Evolutionary conservation across 2,329 filamentous ascomycete genomes (phyloP), one percentile per base, ranked within the genome.

Genomic region (Thermothelomyces thermophilus): DNA sequence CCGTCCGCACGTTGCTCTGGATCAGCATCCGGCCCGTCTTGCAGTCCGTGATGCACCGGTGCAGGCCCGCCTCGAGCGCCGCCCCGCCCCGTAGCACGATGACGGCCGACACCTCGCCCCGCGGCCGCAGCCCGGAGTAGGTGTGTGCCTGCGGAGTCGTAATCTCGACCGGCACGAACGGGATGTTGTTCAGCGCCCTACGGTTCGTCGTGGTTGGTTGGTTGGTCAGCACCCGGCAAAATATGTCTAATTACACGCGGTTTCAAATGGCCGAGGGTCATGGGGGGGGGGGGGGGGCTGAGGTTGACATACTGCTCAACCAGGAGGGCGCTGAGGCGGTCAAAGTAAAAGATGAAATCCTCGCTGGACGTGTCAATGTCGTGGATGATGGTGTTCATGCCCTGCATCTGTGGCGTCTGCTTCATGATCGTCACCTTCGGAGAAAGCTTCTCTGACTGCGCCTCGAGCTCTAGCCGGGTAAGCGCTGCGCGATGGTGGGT

Each of bases 311-410:
- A 84, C 79, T 82, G 73, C 67, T 97, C 91, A 41, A 97, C 80
- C 22, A 97, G 74, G 46, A 96, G 73, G n/a, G 86, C 82, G 2
- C 87, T 82, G 33, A 97, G 73, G 33, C 93, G 81, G 68, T 98
- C 90, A 66, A 97, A 96, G 69, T 97, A 97, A 69, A 97, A 97
- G 55, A 95, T 88, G 65, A 96, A 97, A 60, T 97, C 90, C 64
- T 95, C 91, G 36, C 87, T 79, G 6, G 78, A 73, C 0, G 89
- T 91, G 41, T 83, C 77, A 16, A 87, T 84, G 60, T 93, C 79
- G 63, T 94, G 85, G 35, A 98, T 80, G 50, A 96, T 86, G 0
- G 90, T 96, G 65, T 88, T 90, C 79, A 98, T 95, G 41, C 83
- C 90, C 50, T 76, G 77, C 48, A 96, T 75, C 66, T 98, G 93